Conservation (phyloP, 2,329 filamentous ascomycete genomes). For the Fusarium nygamai region DNA sequence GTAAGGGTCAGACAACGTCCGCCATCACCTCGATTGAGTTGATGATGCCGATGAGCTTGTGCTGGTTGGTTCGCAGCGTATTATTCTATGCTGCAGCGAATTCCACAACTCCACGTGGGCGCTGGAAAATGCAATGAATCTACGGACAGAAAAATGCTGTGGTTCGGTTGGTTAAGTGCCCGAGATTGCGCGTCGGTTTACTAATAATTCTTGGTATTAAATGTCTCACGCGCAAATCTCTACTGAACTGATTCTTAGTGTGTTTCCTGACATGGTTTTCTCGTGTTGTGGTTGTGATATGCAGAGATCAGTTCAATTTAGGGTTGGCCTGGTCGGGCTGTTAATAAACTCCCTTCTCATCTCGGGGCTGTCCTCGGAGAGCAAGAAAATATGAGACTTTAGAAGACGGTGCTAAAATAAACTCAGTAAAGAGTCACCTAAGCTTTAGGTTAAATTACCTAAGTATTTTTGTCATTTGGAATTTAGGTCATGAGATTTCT, state of each 20-base stretch:
- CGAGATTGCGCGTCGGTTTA: constrained; percentile 39
- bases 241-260: background rate
- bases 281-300: constrained; percentile 7
- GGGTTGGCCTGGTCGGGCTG: background rate
- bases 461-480: too few relatives aligned
- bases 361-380: too few relatives aligned
- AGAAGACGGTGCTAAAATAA: too few relatives aligned
- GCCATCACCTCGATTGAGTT: background rate
- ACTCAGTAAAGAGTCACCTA: too few relatives aligned
- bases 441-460: too few relatives aligned
- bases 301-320: constrained; percentile 1
- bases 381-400: too few relatives aligned
- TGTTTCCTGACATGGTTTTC: constrained; percentile 23
- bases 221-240: constrained; percentile 23
- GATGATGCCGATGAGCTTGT: constrained; percentile 8
- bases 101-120: constrained; percentile 43
- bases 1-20: constrained; percentile 7
- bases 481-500: too few relatives aligned
- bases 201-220: constrained; percentile 9
- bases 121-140: constrained; percentile 2
- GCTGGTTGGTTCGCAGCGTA: constrained; percentile 10
- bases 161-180: constrained; percentile 25
- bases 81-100: constrained; percentile 32
- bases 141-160: constrained; percentile 6
- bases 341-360: constrained; percentile 6